Conservation (phyloP, 805 yeast species). For the Lachancea cidri region DNA sequence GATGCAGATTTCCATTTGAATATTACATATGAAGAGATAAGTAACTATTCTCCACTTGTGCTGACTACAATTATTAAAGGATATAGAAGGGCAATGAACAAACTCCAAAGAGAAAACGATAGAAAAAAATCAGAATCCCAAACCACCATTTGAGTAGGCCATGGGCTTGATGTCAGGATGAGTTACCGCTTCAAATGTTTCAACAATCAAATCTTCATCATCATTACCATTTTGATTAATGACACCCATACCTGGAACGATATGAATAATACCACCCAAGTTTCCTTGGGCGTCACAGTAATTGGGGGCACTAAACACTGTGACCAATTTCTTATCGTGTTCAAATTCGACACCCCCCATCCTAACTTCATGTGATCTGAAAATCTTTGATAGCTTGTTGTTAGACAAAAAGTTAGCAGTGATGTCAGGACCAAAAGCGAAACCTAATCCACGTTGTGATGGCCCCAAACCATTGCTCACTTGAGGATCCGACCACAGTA, state of each 20-base stretch:
- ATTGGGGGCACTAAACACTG: slow-evolving; percentile 98
- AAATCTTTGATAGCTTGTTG: slow-evolving; percentile 71
- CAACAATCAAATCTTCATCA: slow-evolving; percentile 45
- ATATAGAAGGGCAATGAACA: neutral
- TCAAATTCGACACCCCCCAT: slow-evolving; percentile 86
- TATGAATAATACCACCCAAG: slow-evolving; percentile 81
- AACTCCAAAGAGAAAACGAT: neutral
- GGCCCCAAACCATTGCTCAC: slow-evolving; percentile 70
- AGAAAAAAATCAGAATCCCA: slow-evolving; percentile 28
- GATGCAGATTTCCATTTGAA: too few species aligned
- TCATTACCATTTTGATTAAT: slow-evolving; percentile 39
- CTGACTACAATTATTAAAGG: neutral
- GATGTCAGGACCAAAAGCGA: slow-evolving; percentile 95
- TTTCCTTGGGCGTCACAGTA: slow-evolving; percentile 93
- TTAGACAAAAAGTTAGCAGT: slow-evolving; percentile 70
- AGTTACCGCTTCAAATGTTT: slow-evolving; percentile 71
- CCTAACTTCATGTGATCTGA: slow-evolving; percentile 94
- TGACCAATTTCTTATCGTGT: slow-evolving; percentile 78
- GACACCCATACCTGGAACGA: slow-evolving; percentile 38
- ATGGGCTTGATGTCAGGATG: slow-evolving; percentile 92
- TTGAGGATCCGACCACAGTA: slow-evolving; percentile 97
- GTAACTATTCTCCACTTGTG: too few species aligned
- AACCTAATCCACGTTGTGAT: slow-evolving; percentile 90
- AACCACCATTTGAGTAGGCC: slow-evolving; percentile 71
- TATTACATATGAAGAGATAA: too few species aligned